Conservation (phyloP, 352 stramenopile genomes). For the Blastocystis sp. region DNA sequence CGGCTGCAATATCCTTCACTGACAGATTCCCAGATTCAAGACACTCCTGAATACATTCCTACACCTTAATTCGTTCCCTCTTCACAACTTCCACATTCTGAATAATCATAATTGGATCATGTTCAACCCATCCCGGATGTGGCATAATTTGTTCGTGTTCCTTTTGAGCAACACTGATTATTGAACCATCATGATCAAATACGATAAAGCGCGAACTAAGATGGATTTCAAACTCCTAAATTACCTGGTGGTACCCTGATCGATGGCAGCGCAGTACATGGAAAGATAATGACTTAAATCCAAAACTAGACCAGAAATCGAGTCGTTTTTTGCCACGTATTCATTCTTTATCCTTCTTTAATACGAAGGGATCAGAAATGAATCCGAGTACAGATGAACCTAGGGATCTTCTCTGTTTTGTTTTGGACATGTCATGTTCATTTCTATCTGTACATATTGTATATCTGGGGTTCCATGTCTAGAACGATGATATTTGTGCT, state of each 20-base stretch:
- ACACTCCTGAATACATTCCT: conserved; percentile 73
- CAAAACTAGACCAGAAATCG: not conserved
- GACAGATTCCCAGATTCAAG: conserved; percentile 73
- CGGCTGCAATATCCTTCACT: conserved; percentile 73
- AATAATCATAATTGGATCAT: conserved; percentile 90
- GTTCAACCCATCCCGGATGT: conserved; percentile 88
- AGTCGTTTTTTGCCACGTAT: not conserved
- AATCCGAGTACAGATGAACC: not conserved
- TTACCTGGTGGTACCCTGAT: conserved; percentile 66
- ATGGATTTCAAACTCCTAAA: not conserved
- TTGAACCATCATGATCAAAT: conserved; percentile 79
- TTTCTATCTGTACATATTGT: not conserved
- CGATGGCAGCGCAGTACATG: conserved; percentile 64
- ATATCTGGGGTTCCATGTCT: not conserved
- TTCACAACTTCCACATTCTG: conserved; percentile 69
- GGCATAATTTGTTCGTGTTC: conserved; percentile 93
- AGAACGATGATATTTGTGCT: conserved; percentile 3
- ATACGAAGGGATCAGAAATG: not conserved
- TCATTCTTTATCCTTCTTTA: no score
- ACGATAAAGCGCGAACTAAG: conserved; percentile 83
- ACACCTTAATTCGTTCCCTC: conserved; percentile 64
- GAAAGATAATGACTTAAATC: not conserved
- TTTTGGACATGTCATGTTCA: not conserved
- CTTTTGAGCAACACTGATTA: conserved; percentile 82
- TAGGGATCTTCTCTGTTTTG: not conserved